Evolutionary conservation across 2,329 filamentous ascomycete species (phyloP), one percentile per base, ranked within the genome.

Genomic region (Cordyceps farinosa): DNA sequence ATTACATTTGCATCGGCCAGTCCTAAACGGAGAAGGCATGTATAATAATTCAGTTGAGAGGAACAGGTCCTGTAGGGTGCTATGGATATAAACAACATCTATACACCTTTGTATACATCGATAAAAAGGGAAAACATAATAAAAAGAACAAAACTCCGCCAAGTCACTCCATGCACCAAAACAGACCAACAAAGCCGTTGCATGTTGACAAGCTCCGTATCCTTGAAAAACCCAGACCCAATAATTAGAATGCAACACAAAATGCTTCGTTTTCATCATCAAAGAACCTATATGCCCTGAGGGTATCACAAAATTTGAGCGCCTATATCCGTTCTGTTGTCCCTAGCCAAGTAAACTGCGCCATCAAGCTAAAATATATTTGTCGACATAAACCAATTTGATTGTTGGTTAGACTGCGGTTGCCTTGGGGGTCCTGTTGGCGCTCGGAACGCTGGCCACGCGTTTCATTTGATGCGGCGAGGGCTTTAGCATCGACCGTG

Each of bases 261-360:
- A 56, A 64, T 61, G 50, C 44, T 47, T 61, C 57, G 51, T 67
- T 67, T 62, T 53, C 66, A 64, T 66, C 67, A 65, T 66, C 65
- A 55, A 54, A 48, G 59, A 64, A 61, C 60, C 60, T 66, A 71
- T 66, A 65, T 68, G 67, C 65, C 68, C 71, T 54, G 64, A 69
- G 75, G 75, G 75, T 77, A 77, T 77, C 75, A 76, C 69, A 73
- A 70, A 71, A 71, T 59, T 53, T 59, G 44, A 56, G 60, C 60
- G 60, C 52, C 60, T 47, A 55, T 62, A n/a, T 56, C 60, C 52
- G 27, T 32, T 51, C 17, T 34, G 50, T 47, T 44, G 38, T 59
- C 47, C 40, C 22, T 57, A 59, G 40, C 48, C 54, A 52, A 63
- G 44, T 63, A 53, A 32, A 48, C 48, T 59, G 44, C 51, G 36